Conservation (phyloP, 306 rosid species). For the Sechiopsis laciniata region DNA sequence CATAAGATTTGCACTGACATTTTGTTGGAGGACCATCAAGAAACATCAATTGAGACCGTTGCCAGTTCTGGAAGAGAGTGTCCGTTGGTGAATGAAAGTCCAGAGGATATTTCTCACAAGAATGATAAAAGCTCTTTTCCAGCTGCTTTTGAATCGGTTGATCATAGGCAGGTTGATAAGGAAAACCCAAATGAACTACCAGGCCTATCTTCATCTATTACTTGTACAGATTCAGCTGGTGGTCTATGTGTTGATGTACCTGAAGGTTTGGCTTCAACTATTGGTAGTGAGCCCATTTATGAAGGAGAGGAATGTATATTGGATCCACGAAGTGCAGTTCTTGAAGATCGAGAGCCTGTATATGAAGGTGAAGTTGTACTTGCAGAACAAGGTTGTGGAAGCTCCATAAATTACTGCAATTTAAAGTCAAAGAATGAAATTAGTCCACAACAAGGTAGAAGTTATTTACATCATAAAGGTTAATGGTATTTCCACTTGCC, state of each 20-base stretch:
- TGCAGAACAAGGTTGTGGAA: slow-evolving; percentile 75
- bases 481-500: background rate
- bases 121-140: slow-evolving; percentile 29
- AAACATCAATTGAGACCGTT: slow-evolving; percentile 30
- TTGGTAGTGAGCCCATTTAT: slow-evolving; percentile 79
- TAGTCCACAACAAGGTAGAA: slow-evolving; percentile 64
- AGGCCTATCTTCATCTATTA: slow-evolving; percentile 36
- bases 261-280: slow-evolving; percentile 53
- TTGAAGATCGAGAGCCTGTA: slow-evolving; percentile 69
- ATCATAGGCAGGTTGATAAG: slow-evolving; percentile 38
- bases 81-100: slow-evolving; percentile 31
- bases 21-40: slow-evolving; percentile 37
- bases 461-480: background rate
- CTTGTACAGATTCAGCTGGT: slow-evolving; percentile 46
- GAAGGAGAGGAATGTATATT: slow-evolving; percentile 94
- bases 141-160: slow-evolving; percentile 29
- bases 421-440: slow-evolving; percentile 49
- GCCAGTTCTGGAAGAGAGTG: slow-evolving; percentile 34
- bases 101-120: slow-evolving; percentile 31
- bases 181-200: slow-evolving; percentile 34
- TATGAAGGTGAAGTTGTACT: slow-evolving; percentile 93
- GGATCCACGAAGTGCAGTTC: slow-evolving; percentile 39
- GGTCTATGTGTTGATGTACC: slow-evolving; percentile 40
- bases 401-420: slow-evolving; percentile 37
- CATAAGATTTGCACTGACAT: slow-evolving; percentile 29